Base-by-base conservation (phyloP, 805 yeast genomes). In the Wickerhamomyces chaumierensis region DNA sequence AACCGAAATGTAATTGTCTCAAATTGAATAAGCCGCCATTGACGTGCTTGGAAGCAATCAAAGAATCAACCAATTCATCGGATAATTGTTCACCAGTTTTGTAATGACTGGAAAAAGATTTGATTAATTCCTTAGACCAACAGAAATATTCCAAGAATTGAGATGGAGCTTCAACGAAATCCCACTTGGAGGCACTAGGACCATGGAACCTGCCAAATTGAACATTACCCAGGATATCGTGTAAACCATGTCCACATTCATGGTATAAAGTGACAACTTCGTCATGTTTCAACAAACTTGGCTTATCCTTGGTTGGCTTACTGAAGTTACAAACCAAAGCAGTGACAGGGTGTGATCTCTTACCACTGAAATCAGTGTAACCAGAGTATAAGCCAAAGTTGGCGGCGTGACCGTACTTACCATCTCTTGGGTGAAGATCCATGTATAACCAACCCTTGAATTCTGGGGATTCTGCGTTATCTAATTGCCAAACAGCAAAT, bases 141-240 rank as follows among this genome's bases (percentile, higher is more conserved):
- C 88, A 80, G 85, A 92, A 85, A 57, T 75, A 81, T 58, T 85
- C 95, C 49, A 85, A 65, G 78, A 85, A 74, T 62, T 85, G 95
- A 1, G 94, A 84, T 20, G 95, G 95, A 42, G 90, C 84, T 60
- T 85, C 95, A 36, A 85, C 94, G 61, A 85, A 85, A 61, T 85
- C 95, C 71, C 92, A 69, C 31, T 81, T 75, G 34, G 82, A 90
- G 31, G 72, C 65, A 23, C 88, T 78, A 17, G 68, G 65, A 18
- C 94, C 94, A 52, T 75, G 81, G 60, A 83, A 84, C 44, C 79
- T 68, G 2, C 81, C 68, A 47, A 71, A 76, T 41, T 63, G 64
- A 20, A 88, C 79, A 43, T 69, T 65, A 11, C 88, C 83, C 39
- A 84, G 68, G 36, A 83, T 60, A 47, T 76, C 81, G 58, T 85